Base-by-base conservation (phyloP, 345 rosid genomes). In the Dimocarpus longan region DNA sequence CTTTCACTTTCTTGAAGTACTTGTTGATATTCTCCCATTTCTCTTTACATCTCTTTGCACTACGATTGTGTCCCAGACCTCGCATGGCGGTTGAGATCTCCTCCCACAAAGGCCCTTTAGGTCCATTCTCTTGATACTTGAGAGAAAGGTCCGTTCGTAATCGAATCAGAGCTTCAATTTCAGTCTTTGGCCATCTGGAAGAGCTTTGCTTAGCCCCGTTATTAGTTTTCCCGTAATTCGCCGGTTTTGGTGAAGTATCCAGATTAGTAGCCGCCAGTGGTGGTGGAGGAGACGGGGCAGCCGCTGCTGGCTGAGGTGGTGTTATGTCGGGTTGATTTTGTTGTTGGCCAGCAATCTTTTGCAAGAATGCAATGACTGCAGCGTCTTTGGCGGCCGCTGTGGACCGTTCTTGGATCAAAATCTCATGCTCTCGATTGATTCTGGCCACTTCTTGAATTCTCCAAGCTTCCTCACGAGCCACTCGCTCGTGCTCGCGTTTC, bases 21-120 rank as follows among this genome's bases (percentile, higher is more conserved):
- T 89, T 89, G 86, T 89, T 89, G 42, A 89, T 88, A 75, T 89
- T 89, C 84, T 89, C 93, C 93, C 93, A 89, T 79, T 89, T 89
- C 83, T 89, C 93, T 73, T 89, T 89, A 80, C 93, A 89, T 78
- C 93, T 81, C 75, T 89, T 89, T 16, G 91, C 74, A 40, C 40
- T 88, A 1, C 93, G 83, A 64, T 86, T 81, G 82, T 86, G 85
- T 0, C 93, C 91, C 13, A 82, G 73, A 70, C 81, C 82, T 80
- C 62, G 74, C 89, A 89, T 89, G 15, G 85, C 86, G 2, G 81
- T 73, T 0, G 93, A 86, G 60, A 86, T 85, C 81, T 88, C 91
- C 80, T 88, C 91, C 93, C 93, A 90, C 28, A 90, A 62, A 8
- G 93, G 93, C 21, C 91, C 93, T 66, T 88, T 88, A 0, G 93